Conservation (phyloP, 2,329 filamentous ascomycete species). For the Dactylellina sp. region DNA sequence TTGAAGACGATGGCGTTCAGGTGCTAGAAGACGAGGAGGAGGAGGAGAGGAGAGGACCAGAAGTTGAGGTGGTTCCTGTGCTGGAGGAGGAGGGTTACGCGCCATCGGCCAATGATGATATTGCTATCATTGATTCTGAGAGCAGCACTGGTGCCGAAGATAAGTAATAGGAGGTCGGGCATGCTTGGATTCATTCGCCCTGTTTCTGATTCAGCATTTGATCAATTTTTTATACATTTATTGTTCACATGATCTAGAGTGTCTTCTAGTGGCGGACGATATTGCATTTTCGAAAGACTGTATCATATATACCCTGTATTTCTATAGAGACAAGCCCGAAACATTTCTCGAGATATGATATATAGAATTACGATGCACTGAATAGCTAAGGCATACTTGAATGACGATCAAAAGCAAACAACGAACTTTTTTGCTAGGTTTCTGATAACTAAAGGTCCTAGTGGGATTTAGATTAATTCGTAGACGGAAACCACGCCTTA, state of each 20-base stretch:
- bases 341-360: constrained; percentile 15
- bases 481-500: not conserved
- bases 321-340: constrained; percentile 45
- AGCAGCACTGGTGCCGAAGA: constrained; percentile 34
- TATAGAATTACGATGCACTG: constrained; percentile 29
- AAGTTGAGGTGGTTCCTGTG: constrained; percentile 48
- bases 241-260: constrained; percentile 13
- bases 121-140: constrained; percentile 48
- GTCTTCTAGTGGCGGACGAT: constrained; percentile 11
- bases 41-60: constrained; percentile 25
- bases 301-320: constrained; percentile 55
- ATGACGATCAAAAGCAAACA: too few relatives aligned
- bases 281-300: constrained; percentile 25
- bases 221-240: not conserved
- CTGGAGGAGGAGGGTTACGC: constrained; percentile 49
- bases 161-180: not conserved
- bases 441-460: not conserved
- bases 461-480: constrained; percentile 43
- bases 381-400: too few relatives aligned
- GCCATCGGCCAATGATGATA: constrained; percentile 44
- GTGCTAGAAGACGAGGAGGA: constrained; percentile 19
- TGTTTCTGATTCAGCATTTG: too few relatives aligned
- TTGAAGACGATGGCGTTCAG: constrained; percentile 27
- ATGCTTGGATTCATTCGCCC: constrained; percentile 2
- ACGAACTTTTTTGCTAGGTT: constrained; percentile 11